Base-by-base conservation (phyloP, 2,329 filamentous ascomycete genomes). In the Helicocarpus griseus region DNA sequence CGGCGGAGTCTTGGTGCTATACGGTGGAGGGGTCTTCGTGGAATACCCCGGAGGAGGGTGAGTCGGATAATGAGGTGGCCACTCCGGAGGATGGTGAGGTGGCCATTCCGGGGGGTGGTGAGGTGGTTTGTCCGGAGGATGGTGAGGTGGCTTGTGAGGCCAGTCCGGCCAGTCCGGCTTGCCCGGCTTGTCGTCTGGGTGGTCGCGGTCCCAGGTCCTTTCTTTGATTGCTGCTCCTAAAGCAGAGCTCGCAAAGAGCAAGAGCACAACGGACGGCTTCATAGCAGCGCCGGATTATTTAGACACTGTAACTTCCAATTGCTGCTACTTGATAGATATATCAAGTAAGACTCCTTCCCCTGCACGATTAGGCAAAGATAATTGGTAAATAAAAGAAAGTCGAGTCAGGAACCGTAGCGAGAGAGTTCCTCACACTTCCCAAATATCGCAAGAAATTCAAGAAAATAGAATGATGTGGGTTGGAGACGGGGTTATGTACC, bases 361-460 rank as follows among this genome's bases (percentile, higher is more conserved):
- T 36, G 5, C 33, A 49, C 21, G n/a, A n/a, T 24, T 43, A 45
- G 11, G 50, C 21, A 36, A 41, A 39, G 35, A 46, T 41, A 53
- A 49, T 45, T 57, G 61, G 53, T 57, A 67, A 63, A 58, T 55
- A 58, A 63, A 51, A 54, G 60, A 48, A 53, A 54, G 59, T 44
- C 53, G 58, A 53, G 55, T 48, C 38, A 63, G 63, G 66, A 72
- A 73, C 71, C 69, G 64, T 72, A 75, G 65, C 71, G 70, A 74
- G 65, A 61, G 71, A 73, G 70, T 69, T 69, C 68, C 66, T 56
- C 36, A 48, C 14, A 51, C 28, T 40, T 22, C 14, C 24, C 22
- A 21, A 44, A 28, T 26, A 21, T 13, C n/a, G 24, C 7, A 44
- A 44, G 5, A 26, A 2, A 44, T n/a, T 13, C 14, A 22, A 28